Percentiles rank a stretch among this genome's conserved stretches.
These are phyloP conservation scores for Cercophora samala DNA, from an alignment of 495 filamentous ascomycete species.

Conservation along the genomic window DNA sequence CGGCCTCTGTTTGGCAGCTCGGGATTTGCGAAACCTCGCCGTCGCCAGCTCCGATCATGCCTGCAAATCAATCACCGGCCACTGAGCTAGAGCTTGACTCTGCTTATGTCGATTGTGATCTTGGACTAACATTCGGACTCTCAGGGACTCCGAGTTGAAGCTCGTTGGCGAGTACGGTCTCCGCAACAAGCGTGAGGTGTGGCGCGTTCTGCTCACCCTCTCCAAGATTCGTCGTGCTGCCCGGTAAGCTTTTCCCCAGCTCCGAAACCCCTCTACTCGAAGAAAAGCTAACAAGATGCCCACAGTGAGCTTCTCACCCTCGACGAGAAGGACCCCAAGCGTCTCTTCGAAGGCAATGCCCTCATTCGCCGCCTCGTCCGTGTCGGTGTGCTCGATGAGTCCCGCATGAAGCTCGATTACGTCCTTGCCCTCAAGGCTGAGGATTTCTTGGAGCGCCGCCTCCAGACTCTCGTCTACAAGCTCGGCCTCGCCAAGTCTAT, in stretches of 20 bases:
- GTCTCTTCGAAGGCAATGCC: conserved; percentile 99
- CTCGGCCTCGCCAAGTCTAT: conserved; percentile 99
- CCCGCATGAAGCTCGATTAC: conserved; percentile 99
- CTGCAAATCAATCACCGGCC: conserved; percentile 62
- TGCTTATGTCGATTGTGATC: conserved; percentile 84
- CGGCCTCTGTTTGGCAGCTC: conserved; percentile 48
- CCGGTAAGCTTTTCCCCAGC: conserved; percentile 61
- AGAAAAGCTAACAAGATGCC: conserved; percentile 14
- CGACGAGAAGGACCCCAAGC: conserved; percentile 99
- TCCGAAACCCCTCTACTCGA: not conserved
- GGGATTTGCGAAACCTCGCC: conserved; percentile 33
- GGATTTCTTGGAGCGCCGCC: conserved; percentile 99
- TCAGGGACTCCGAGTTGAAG: conserved; percentile 98
- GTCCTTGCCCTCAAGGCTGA: conserved; percentile 96
- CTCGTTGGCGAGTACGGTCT: conserved; percentile 98
- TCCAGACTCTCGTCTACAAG: conserved; percentile 99
- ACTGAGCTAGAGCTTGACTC: conserved; percentile 98
- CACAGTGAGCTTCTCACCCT: conserved; percentile 96
- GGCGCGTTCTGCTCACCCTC: conserved; percentile 97
- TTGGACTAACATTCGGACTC: conserved; percentile 44
- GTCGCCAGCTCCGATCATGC: conserved; percentile 21
- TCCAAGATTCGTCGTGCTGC: conserved; percentile 99
- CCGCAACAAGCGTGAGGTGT: conserved; percentile 99
- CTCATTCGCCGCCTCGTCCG: conserved; percentile 99
- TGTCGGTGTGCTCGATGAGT: conserved; percentile 98